Conservation (phyloP, 768 basidiomycete species). For the Suillus occidentalis region DNA sequence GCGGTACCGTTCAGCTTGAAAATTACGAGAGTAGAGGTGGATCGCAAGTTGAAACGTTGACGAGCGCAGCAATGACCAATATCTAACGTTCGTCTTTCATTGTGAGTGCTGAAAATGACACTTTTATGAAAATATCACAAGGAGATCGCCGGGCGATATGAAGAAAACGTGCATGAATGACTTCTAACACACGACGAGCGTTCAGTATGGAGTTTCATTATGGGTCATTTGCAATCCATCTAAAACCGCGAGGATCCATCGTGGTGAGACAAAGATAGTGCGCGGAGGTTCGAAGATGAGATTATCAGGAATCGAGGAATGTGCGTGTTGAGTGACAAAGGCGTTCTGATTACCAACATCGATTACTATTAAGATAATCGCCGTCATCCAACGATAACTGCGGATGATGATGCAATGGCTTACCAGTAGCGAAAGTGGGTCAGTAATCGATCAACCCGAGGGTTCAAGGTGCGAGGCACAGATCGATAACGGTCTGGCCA, state of each 20-base stretch:
- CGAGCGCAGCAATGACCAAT: background rate
- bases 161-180: slow-evolving; percentile 3
- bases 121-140: background rate
- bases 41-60: background rate
- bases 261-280: background rate
- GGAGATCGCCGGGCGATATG: slow-evolving; percentile 4
- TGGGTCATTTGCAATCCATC: background rate
- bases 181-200: slow-evolving; percentile 1
- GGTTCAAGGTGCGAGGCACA: background rate
- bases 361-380: background rate
- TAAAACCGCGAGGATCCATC: slow-evolving; percentile 2
- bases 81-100: slow-evolving; percentile 1
- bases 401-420: background rate
- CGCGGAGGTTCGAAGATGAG: background rate
- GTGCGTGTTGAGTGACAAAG: slow-evolving; percentile 2
- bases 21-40: background rate
- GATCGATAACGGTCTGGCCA: background rate
- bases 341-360: background rate
- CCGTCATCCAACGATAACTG: background rate
- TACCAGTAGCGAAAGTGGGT: background rate
- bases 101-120: background rate
- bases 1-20: background rate
- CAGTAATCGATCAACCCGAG: background rate
- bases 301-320: slow-evolving; percentile 2
- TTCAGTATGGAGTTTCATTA: background rate